Conservation (phyloP, 2,329 filamentous ascomycete genomes). For the Lachnellula hyalina region DNA sequence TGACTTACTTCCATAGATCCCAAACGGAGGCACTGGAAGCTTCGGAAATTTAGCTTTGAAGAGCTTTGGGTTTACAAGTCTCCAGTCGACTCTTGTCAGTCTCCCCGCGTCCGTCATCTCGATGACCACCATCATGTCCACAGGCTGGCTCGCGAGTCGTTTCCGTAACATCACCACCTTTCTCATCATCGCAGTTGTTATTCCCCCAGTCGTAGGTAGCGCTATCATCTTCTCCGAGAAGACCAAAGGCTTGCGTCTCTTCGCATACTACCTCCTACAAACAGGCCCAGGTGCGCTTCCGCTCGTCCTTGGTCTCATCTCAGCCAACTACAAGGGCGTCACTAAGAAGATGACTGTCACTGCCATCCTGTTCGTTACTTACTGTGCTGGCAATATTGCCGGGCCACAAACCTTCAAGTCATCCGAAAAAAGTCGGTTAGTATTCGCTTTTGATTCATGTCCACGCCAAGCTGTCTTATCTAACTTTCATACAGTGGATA, state of each 20-base stretch:
- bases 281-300: slow-evolving; percentile 28
- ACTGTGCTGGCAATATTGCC: slow-evolving; percentile 27
- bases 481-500: slow-evolving; percentile 14
- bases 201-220: slow-evolving; percentile 24
- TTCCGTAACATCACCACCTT: slow-evolving; percentile 20
- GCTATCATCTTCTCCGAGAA: slow-evolving; percentile 23
- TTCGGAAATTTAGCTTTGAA: slow-evolving; percentile 46
- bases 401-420: slow-evolving; percentile 21
- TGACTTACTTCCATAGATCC: slow-evolving; percentile 35
- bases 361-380: slow-evolving; percentile 20
- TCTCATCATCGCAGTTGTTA: slow-evolving; percentile 18
- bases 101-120: slow-evolving; percentile 20
- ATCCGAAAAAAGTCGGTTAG: slow-evolving; percentile 10
- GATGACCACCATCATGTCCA: slow-evolving; percentile 17
- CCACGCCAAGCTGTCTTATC: neutral
- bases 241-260: slow-evolving; percentile 21
- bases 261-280: slow-evolving; percentile 29
- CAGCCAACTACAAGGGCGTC: slow-evolving; percentile 27
- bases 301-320: slow-evolving; percentile 28
- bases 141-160: slow-evolving; percentile 34
- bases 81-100: slow-evolving; percentile 29
- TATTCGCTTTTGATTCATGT: neutral
- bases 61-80: slow-evolving; percentile 32
- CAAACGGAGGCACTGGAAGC: slow-evolving; percentile 56
- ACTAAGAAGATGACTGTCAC: slow-evolving; percentile 32